Conservation (phyloP, 352 stramenopile species). For the Phytophthora europaea region DNA sequence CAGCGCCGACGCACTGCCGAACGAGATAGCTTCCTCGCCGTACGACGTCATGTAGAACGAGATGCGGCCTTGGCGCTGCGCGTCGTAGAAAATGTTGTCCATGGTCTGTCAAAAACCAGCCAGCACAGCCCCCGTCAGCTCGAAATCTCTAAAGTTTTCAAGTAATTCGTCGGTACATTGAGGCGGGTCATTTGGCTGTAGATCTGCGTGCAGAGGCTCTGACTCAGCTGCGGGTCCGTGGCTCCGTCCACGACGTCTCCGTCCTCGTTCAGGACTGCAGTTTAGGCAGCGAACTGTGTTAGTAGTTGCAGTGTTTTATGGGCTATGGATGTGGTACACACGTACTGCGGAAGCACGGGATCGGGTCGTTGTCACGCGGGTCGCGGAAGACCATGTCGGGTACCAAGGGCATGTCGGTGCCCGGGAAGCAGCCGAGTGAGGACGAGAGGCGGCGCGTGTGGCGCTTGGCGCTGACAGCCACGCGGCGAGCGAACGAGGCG, state of each 20-base stretch:
- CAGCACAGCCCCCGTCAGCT: neutral
- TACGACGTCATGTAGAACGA: conserved; percentile 97
- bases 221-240: conserved; percentile 77
- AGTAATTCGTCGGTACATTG: conserved; percentile 55
- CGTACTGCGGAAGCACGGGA: conserved; percentile 93
- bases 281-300: neutral
- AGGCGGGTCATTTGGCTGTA: conserved; percentile 89
- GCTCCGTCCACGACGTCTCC: conserved; percentile 82
- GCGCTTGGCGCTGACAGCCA: neutral
- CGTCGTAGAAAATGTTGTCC: conserved; percentile 98
- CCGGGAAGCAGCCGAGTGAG: conserved; percentile 70
- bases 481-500: conserved; percentile 22
- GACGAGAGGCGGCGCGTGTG: conserved; percentile 21
- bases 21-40: conserved; percentile 97
- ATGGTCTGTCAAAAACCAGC: conserved; percentile 83
- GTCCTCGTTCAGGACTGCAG: conserved; percentile 85
- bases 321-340: neutral
- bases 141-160: neutral
- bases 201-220: conserved; percentile 85
- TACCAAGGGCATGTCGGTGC: conserved; percentile 91
- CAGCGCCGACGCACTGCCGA: conserved; percentile 95
- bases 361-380: conserved; percentile 82
- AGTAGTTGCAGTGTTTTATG: neutral
- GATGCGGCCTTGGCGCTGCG: conserved; percentile 98
- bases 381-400: conserved; percentile 90